Evolutionary conservation across 2,329 filamentous ascomycete species (phyloP).

Genomic region (Fusarium staphyleae): DNA sequence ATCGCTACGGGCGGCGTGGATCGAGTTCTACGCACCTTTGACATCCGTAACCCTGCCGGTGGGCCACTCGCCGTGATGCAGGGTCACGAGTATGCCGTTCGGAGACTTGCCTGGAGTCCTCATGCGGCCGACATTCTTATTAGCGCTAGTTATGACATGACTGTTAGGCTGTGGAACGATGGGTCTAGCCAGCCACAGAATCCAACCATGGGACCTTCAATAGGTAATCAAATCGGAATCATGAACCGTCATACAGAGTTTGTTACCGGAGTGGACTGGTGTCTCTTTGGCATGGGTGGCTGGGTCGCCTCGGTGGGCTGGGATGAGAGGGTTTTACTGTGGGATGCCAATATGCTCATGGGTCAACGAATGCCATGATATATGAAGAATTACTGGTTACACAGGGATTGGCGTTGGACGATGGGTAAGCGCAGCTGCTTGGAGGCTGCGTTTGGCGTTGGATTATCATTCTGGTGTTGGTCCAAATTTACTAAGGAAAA

Average conservation of each 20-base stretch:
- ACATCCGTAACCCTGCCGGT: slow-evolving; percentile 77
- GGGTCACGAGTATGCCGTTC: slow-evolving; percentile 91
- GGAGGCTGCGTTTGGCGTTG: slow-evolving; percentile 4
- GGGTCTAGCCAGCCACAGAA: slow-evolving; percentile 56
- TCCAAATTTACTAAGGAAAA: neutral
- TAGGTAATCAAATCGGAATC: slow-evolving; percentile 77
- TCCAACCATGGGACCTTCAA: slow-evolving; percentile 48
- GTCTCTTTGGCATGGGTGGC: slow-evolving; percentile 90
- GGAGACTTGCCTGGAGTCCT: slow-evolving; percentile 88
- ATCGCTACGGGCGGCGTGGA: slow-evolving; percentile 92
- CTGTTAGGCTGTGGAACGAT: slow-evolving; percentile 91
- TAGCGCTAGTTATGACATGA: slow-evolving; percentile 97
- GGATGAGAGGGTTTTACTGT: slow-evolving; percentile 90
- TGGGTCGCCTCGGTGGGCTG: slow-evolving; percentile 96
- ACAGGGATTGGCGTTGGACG: slow-evolving; percentile 30
- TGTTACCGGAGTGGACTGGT: slow-evolving; percentile 96
- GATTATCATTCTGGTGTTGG: neutral
- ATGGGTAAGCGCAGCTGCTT: slow-evolving; percentile 9
- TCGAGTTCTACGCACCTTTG: slow-evolving; percentile 84
- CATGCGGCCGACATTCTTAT: slow-evolving; percentile 89
- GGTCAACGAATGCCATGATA: slow-evolving; percentile 38
- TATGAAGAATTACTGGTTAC: neutral
- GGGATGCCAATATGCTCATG: slow-evolving; percentile 75
- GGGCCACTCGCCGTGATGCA: slow-evolving; percentile 77
- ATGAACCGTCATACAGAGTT: slow-evolving; percentile 98